Evolutionary conservation across 495 filamentous ascomycete genomes (phyloP).

Genomic region (Xylaria grammica): DNA sequence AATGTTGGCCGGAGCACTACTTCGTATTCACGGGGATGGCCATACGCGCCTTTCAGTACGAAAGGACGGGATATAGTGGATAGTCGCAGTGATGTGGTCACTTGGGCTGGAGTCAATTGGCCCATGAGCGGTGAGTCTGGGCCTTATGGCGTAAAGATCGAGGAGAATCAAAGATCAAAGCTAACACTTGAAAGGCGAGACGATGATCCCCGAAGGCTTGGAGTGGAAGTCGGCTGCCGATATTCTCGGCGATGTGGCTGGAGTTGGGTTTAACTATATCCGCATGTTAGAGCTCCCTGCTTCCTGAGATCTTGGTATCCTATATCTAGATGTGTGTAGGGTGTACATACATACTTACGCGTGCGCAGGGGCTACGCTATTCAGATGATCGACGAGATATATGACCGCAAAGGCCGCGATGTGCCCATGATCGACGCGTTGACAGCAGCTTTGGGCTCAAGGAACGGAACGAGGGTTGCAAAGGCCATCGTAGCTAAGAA

Average conservation of each 20-base stretch:
- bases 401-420: slow-evolving; percentile 52
- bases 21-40: slow-evolving; percentile 30
- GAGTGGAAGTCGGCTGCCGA: slow-evolving; percentile 55
- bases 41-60: slow-evolving; percentile 41
- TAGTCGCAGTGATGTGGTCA: slow-evolving; percentile 47
- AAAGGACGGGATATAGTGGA: slow-evolving; percentile 54
- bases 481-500: slow-evolving; percentile 51
- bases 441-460: slow-evolving; percentile 47
- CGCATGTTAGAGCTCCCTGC: slow-evolving; percentile 40
- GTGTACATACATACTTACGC: background rate
- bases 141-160: background rate
- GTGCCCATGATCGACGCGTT: slow-evolving; percentile 51
- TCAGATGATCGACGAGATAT: slow-evolving; percentile 63
- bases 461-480: slow-evolving; percentile 53
- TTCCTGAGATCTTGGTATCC: background rate
- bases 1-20: slow-evolving; percentile 7
- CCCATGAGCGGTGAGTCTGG: slow-evolving; percentile 44
- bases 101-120: slow-evolving; percentile 63
- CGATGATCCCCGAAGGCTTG: slow-evolving; percentile 64
- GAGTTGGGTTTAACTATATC: slow-evolving; percentile 58
- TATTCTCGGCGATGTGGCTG: slow-evolving; percentile 54
- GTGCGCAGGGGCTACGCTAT: slow-evolving; percentile 51
- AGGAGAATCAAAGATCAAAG: slow-evolving; percentile 16
- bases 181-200: slow-evolving; percentile 43
- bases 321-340: background rate